Evolutionary conservation across 2,329 filamentous ascomycete genomes (phyloP), one percentile per base, ranked within the genome.

Genomic region (Aureobasidium namibiae): DNA sequence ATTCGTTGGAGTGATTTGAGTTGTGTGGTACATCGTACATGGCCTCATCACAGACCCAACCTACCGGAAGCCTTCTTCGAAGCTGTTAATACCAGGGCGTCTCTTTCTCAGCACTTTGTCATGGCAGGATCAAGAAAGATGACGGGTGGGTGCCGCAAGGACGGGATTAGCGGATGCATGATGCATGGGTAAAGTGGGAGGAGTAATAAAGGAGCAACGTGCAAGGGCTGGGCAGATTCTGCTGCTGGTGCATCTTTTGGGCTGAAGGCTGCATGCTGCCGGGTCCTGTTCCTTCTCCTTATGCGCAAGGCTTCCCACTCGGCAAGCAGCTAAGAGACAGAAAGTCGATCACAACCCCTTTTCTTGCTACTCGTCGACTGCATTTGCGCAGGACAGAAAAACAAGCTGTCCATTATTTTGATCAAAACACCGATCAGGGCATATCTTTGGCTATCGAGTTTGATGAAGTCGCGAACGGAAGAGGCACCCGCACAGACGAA

Each of bases 41-140:
- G 5, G 29, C 26, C 26, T 31, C 31, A 38, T 46, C 41, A 56
- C 41, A 46, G 46, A 56, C 41, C 53, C 53, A 18, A 56, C 41
- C 29, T 38, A 46, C 53, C 41, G 53, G 53, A 56, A 36, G 53
- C n/a, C n/a, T n/a, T 29, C 41, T 4, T 34, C 4, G 7, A 26
- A 46, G 31, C n/a, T 33, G 31, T 34, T 46, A 46, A 31, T 46
- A n/a, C 29, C n/a, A 14, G 16, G n/a, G 29, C 16, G 24, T 29
- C n/a, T 23, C 18, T 38, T 21, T 11, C 24, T 36, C 36, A 41
- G 36, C 21, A 29, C 49, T 21, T 26, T 6, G 29, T 4, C 14
- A 26, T 24, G 39, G 41, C 39, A 56, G 41, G 53, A 56, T 45
- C 53, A 56, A 46, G 11, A 56, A 46, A 38, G 53, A 56, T 56